Evolutionary conservation across 2,329 filamentous ascomycete genomes (phyloP), one percentile per base, ranked within the genome.

Genomic region (Aspergillus puulaauensis): DNA sequence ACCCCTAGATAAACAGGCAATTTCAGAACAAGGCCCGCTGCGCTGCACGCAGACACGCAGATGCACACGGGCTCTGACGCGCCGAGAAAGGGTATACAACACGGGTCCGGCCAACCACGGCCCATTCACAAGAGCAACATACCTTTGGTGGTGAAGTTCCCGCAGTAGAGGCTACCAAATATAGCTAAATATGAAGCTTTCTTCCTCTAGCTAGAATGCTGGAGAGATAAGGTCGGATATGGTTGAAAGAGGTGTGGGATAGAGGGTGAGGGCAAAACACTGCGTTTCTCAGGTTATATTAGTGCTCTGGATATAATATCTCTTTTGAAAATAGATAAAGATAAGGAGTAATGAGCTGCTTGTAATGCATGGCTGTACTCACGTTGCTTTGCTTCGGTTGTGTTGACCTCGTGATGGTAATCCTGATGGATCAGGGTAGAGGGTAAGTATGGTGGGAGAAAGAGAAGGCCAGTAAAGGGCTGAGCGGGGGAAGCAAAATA

Each of bases 81-180:
- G 53, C 46, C 37, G 39, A 55, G 46, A 43, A 24, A 49, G n/a
- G 24, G 17, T 55, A 55, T 55, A 49, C 37, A 55, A 43, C 37
- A 23, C 3, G 3, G 17, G 21, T 44, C 39, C 27, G 6, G 27
- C 52, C 52, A 54, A 54, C 52, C 52, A 54, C 51, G n/a, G 21
- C 7, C 9, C 40, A 39, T n/a, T 7, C 9, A 40, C 7, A 12
- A 41, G 1, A 48, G 15, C 23, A 14, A 54, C 43, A 21, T 54
- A 54, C 52, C 52, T 54, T 15, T 23, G 17, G 14, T n/a, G 37
- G 12, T 31, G 17, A 6, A 41, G 17, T 21, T 33, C 8, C 7
- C 19, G 8, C 9, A 9, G 27, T 19, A 21, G 15, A 23, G 24
- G 33, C 15, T 27, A 17, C 27, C 9, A 31, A 31, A 4, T n/a